Evolutionary conservation across 306 rosid genomes (phyloP), one percentile per base, ranked within the genome.

Genomic region (Lablab purpureus): DNA sequence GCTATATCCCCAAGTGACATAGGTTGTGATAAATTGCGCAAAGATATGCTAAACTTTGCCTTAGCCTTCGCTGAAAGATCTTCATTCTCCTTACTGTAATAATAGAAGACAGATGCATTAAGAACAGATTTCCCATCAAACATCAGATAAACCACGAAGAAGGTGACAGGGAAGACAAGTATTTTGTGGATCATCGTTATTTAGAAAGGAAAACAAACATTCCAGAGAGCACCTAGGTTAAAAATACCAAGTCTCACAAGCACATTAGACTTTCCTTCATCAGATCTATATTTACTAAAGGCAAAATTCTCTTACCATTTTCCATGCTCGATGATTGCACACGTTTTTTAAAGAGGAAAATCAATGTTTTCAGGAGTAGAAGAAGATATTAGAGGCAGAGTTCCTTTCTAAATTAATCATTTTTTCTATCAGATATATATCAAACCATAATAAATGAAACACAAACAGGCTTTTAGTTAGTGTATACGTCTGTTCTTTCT

Each of bases 11-110:
- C 82, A 4, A 95, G 88, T 9, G 97, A 91, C 92, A 95, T 87
- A 2, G 98, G 99, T n/a, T 91, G 93, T 7, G 93, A 85, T 52
- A 95, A 84, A 87, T 86, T 77, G 21, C 98, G 89, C 6, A 95
- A 75, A 59, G 94, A 91, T 71, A 84, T 85, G 89, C 97, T 92
- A 27, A 95, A 92, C 86, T 76, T 90, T 51, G 92, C 85, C 82
- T 85, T 92, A n/a, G 97, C 89, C 75, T 90, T 95, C 71, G 63
- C 88, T 1, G 98, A 88, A 52, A 92, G 97, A 88, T 95, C 96
- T 85, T 90, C 96, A 66, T 77, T 86, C 73, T 87, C 98, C 85
- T 82, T 87, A 40, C 99, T 91, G 91, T 72, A 66, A 82, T 18
- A 81, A 67, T 18, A 76, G 23, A 56, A 82, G 50, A 25, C 64